These are phyloP conservation scores for Allium fistulosum DNA, from an alignment of 106 monocot genomes.

Conservation along the genomic window DNA sequence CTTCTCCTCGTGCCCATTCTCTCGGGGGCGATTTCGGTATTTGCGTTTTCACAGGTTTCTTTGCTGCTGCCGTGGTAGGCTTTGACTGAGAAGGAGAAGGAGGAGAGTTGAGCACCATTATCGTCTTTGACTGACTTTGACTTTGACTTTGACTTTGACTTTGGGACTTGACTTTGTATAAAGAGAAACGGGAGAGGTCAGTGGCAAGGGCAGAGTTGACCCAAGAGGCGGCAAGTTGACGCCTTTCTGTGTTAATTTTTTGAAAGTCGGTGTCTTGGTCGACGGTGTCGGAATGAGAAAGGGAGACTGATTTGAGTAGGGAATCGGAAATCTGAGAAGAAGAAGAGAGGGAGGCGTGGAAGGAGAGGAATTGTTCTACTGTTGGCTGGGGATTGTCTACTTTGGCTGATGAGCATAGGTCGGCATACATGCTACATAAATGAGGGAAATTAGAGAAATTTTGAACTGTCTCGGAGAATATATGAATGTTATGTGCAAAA, in stretches of 20 bases:
- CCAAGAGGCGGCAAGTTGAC: slow-evolving; percentile 21
- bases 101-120: slow-evolving; percentile 36
- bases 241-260: slow-evolving; percentile 16
- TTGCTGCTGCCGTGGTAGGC: not conserved
- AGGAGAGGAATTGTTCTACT: slow-evolving; percentile 75
- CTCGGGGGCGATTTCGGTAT: slow-evolving; percentile 13
- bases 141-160: not conserved
- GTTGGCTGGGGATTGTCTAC: slow-evolving; percentile 70
- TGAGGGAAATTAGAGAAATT: not conserved
- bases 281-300: not conserved
- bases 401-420: slow-evolving; percentile 54
- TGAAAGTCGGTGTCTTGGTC: slow-evolving; percentile 20
- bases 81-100: slow-evolving; percentile 17
- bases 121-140: slow-evolving; percentile 6
- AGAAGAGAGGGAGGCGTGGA: slow-evolving; percentile 42
- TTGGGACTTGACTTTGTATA: slow-evolving; percentile 24
- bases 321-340: slow-evolving; percentile 53
- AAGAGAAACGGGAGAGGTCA: slow-evolving; percentile 54
- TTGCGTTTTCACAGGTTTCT: not conserved
- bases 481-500: no score
- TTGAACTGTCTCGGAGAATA: no score
- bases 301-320: slow-evolving; percentile 22
- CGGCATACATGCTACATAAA: slow-evolving; percentile 63
- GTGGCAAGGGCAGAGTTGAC: slow-evolving; percentile 52
- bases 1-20: slow-evolving; percentile 68